Evolutionary conservation across 306 rosid genomes (phyloP), one percentile per base, ranked within the genome.

Genomic region (Castanospermum australe): DNA sequence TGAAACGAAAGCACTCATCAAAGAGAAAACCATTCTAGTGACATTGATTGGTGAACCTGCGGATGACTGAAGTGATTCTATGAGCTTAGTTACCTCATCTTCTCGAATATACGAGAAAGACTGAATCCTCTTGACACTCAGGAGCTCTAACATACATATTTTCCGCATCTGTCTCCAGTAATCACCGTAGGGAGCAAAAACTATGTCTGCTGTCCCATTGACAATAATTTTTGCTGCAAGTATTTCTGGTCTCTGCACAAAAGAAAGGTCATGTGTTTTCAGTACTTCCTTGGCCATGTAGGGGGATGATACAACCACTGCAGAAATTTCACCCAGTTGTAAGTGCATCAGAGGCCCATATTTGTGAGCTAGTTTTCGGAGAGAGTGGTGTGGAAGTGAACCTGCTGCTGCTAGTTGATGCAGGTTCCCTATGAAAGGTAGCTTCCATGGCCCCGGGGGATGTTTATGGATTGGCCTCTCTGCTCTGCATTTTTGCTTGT

Each of bases 331-430:
- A 17, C 84, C 86, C 0, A 85, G 55, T n/a, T 79, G 61, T 0
- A 90, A 59, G 57, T 85, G 87, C 92, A 89, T 89, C 0, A 89
- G 48, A 36, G 92, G 87, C 10, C 92, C 92, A 82, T 84, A 17
- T 13, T 55, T 77, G 8, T 71, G 28, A n/a, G 91, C 75, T 22
- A 89, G 59, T 8, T 81, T 22, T 65, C 71, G 20, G 0, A 84
- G 41, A 47, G 75, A 2, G 0, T 54, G 87, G 38, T 84, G 87
- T 0, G 84, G 78, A n/a, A 51, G 64, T 33, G 41, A 33, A 0
- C 63, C 69, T 3, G 61, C 59, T 4, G 1, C 2, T 17, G 57
- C 57, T 17, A 79, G 63, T 11, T 84, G 74, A 25, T 84, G 87
- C 10, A 84, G 15, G 75, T 78, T 84, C 36, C 84, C 87, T n/a